These are phyloP conservation scores for Lycium ferocissimum DNA, from an alignment of 257 asterid genomes.

Conservation along the genomic window DNA sequence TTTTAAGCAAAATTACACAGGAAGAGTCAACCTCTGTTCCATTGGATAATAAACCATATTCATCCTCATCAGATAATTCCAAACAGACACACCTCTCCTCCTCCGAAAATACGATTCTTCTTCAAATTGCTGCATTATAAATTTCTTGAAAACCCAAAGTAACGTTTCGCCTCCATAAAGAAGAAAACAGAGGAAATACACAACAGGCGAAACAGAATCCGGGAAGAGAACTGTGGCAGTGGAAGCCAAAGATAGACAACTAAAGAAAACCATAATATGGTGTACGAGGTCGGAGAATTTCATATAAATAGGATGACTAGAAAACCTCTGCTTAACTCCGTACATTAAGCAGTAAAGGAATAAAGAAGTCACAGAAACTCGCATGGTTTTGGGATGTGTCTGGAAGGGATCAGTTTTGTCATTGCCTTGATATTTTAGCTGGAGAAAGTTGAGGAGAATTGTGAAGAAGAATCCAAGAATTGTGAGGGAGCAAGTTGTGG, in stretches of 20 bases:
- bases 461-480: conserved; percentile 5
- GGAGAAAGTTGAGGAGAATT: neutral
- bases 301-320: neutral
- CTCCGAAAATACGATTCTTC: neutral
- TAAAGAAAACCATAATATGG: neutral
- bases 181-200: neutral
- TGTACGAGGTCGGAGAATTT: neutral
- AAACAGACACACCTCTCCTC: neutral
- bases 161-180: neutral
- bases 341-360: neutral
- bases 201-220: neutral
- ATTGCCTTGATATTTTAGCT: conserved; percentile 25
- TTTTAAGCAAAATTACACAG: neutral
- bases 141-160: neutral
- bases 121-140: neutral
- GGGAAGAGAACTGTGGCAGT: neutral
- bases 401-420: conserved; percentile 25
- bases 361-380: conserved; percentile 3
- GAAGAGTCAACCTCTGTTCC: neutral
- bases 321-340: neutral
- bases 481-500: neutral
- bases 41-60: neutral
- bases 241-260: neutral
- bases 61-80: neutral
- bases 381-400: conserved; percentile 29